Evolutionary conservation across 495 filamentous ascomycete genomes (phyloP).

Genomic region (Penicillium tannophilum): DNA sequence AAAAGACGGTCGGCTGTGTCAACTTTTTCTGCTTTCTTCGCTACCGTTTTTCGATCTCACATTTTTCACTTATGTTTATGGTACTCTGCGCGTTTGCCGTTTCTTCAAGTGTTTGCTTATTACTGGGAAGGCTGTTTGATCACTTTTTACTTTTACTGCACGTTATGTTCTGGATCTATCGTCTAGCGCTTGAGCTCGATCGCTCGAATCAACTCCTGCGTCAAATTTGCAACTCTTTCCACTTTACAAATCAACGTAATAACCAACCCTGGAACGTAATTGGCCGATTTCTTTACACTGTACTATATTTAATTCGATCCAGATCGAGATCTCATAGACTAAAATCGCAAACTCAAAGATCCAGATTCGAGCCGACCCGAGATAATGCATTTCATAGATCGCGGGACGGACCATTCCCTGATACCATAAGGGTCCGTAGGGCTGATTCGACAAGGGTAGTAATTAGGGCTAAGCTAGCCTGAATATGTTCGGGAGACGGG

Average conservation of each 20-base stretch:
- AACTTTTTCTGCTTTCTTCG: constrained; percentile 1
- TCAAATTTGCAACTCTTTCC: not conserved
- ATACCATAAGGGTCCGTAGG: not conserved
- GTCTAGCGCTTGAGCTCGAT: constrained; percentile 1
- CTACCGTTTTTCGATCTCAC: constrained; percentile 16
- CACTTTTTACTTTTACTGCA: constrained; percentile 26
- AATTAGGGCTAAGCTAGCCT: not conserved
- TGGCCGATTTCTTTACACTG: too few species aligned
- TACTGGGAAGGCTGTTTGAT: constrained; percentile 53
- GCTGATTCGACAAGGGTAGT: not conserved
- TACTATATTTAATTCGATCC: too few species aligned
- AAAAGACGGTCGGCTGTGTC: constrained; percentile 36
- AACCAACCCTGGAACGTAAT: not conserved
- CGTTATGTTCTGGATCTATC: not conserved
- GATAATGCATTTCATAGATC: not conserved
- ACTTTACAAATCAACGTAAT: not conserved
- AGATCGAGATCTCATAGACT: too few species aligned
- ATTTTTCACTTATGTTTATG: constrained; percentile 10
- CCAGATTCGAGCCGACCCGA: not conserved
- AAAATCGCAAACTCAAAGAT: too few species aligned
- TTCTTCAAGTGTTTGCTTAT: constrained; percentile 24
- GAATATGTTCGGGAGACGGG: not conserved
- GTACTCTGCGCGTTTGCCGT: constrained; percentile 13
- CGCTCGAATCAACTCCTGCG: not conserved
- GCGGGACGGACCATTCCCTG: not conserved